Evolutionary conservation across 106 monocot genomes (phyloP).

Genomic region (Hemerocallis citrina): DNA sequence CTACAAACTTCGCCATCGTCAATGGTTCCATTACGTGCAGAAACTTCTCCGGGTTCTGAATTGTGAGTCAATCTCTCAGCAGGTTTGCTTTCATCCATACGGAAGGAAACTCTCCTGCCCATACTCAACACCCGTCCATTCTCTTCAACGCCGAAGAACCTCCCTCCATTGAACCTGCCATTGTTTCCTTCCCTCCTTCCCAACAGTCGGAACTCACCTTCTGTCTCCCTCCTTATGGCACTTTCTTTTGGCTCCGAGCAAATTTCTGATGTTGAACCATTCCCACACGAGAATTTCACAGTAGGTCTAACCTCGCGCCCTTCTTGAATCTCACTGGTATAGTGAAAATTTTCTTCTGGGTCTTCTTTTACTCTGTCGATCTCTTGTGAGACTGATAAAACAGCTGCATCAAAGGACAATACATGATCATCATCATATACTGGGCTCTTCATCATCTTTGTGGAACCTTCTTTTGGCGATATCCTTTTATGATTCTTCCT

Average conservation of each 20-base stretch:
- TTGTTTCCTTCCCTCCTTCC: slow-evolving; percentile 65
- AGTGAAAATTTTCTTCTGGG: slow-evolving; percentile 28
- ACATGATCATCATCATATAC: slow-evolving; percentile 52
- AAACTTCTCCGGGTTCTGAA: slow-evolving; percentile 42
- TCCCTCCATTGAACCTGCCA: slow-evolving; percentile 41
- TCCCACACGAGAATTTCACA: slow-evolving; percentile 34
- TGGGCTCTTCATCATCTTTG: slow-evolving; percentile 53
- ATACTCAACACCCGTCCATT: slow-evolving; percentile 43
- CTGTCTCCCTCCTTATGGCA: slow-evolving; percentile 84
- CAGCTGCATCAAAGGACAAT: slow-evolving; percentile 96
- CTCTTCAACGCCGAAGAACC: slow-evolving; percentile 65
- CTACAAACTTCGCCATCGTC: neutral
- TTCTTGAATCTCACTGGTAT: slow-evolving; percentile 22
- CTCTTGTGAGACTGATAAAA: slow-evolving; percentile 79
- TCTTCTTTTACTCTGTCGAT: slow-evolving; percentile 37
- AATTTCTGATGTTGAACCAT: slow-evolving; percentile 34
- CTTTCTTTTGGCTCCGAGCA: slow-evolving; percentile 50
- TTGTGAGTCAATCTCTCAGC: slow-evolving; percentile 19
- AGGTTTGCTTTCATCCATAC: slow-evolving; percentile 32
- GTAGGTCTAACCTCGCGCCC: slow-evolving; percentile 23
- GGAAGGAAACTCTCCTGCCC: slow-evolving; percentile 69
- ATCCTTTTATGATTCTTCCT: slow-evolving; percentile 48
- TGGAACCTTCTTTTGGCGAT: slow-evolving; percentile 36
- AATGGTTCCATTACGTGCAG: slow-evolving; percentile 11
- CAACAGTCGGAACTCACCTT: slow-evolving; percentile 77